phyloP scores from a whole-genome alignment of 2,329 filamentous ascomycete species.

The Orbilia blumenaviensis region DNA sequence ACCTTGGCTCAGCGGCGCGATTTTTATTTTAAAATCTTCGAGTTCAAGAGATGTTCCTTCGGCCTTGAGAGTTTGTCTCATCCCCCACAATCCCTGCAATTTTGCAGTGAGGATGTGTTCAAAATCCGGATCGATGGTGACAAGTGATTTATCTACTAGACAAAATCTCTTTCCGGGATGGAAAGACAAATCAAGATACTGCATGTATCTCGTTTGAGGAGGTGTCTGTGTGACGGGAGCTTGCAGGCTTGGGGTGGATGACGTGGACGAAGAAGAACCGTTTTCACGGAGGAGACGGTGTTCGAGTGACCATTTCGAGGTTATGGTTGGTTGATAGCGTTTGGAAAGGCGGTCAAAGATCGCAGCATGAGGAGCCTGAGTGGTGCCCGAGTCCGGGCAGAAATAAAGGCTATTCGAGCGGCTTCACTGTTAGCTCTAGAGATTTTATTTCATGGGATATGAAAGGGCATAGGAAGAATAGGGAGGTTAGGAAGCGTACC shows the following conservation, averaged over 20 bases:
- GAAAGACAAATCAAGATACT: conserved; percentile 57
- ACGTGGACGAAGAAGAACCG: conserved; percentile 26
- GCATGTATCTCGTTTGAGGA: conserved; percentile 55
- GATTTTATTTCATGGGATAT: too few relatives aligned
- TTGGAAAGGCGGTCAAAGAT: conserved; percentile 57
- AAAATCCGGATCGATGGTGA: conserved; percentile 57
- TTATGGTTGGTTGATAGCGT: conserved; percentile 55
- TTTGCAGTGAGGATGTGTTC: conserved; percentile 55
- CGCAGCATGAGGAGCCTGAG: conserved; percentile 41
- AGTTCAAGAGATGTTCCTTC: conserved; percentile 55
- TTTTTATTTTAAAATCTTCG: conserved; percentile 57
- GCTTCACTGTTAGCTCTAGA: neutral
- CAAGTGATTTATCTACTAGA: conserved; percentile 55
- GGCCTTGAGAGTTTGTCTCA: conserved; percentile 55
- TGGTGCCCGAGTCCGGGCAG: conserved; percentile 55
- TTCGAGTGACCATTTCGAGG: conserved; percentile 56
- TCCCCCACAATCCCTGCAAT: conserved; percentile 55
- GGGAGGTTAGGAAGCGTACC: conserved; percentile 50
- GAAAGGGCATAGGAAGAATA: too few relatives aligned
- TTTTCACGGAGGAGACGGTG: conserved; percentile 57
- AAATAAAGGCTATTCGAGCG: conserved; percentile 57
- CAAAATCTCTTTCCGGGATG: conserved; percentile 56
- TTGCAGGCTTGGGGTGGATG: neutral
- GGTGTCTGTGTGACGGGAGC: neutral
- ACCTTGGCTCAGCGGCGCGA: conserved; percentile 56